Conservation (phyloP, 164 flowering plant species). For the Platanus orientalis region DNA sequence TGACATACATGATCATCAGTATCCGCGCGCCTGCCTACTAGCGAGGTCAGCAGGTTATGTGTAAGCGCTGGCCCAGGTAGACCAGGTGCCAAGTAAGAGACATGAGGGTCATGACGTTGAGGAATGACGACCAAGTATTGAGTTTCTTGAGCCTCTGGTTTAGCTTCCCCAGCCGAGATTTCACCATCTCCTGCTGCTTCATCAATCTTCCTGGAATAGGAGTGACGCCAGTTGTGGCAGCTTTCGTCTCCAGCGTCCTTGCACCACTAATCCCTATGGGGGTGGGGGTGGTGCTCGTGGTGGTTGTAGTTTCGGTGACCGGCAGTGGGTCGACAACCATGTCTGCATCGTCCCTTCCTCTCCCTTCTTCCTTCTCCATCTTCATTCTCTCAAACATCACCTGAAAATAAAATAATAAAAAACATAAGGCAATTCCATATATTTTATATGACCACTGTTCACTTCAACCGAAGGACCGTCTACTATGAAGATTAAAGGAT, state of each 20-base stretch:
- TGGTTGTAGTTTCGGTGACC: neutral
- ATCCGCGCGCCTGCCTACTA: no score
- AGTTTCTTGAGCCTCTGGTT: neutral
- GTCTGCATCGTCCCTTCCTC: slow-evolving; percentile 29
- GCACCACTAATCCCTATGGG: neutral
- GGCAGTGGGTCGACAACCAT: neutral
- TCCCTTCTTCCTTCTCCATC: slow-evolving; percentile 81
- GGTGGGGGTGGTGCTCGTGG: neutral
- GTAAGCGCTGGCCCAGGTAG: neutral
- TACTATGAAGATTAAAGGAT: no score
- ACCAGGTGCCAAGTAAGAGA: neutral
- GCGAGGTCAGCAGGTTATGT: neutral
- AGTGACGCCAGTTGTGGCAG: no score
- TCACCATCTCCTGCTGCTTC: neutral
- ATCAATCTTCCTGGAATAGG: no score
- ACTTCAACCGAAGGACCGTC: no score
- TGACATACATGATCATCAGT: no score
- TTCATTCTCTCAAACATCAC: slow-evolving; percentile 79
- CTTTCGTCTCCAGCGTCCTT: neutral
- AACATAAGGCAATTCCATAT: no score
- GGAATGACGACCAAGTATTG: neutral
- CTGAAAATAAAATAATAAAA: slow-evolving; percentile 22
- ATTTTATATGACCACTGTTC: no score
- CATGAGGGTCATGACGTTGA: neutral
- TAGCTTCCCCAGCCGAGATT: neutral